Evolutionary conservation across 2,329 filamentous ascomycete species (phyloP).

Genomic region (Endothia cerciana): DNA sequence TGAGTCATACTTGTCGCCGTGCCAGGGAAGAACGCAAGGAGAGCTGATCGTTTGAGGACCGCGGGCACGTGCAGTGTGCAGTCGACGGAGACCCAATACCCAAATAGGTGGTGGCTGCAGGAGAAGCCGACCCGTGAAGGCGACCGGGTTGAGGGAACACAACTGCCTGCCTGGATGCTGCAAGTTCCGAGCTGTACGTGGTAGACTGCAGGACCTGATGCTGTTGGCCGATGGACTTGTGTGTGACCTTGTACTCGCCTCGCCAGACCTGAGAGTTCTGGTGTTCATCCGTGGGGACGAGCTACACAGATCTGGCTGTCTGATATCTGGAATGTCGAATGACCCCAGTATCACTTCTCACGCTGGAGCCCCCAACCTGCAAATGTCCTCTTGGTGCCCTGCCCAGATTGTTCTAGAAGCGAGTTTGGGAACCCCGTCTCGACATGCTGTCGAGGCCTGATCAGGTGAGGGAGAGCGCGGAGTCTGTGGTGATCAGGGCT

Average conservation of each 20-base stretch:
- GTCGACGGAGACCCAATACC: not conserved
- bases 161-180: not conserved
- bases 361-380: not conserved
- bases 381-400: not conserved
- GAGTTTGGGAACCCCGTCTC: not conserved
- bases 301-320: not conserved
- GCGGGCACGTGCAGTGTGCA: not conserved
- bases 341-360: not conserved
- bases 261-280: too few species aligned
- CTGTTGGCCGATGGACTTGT: not conserved
- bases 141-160: not conserved
- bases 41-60: not conserved
- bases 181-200: not conserved
- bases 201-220: not conserved
- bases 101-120: not conserved
- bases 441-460: not conserved
- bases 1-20: not conserved
- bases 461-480: not conserved
- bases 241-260: not conserved
- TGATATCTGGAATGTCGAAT: not conserved
- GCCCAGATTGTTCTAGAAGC: not conserved
- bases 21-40: not conserved
- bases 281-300: too few species aligned
- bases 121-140: not conserved
- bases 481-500: not conserved